Conservation (phyloP, 108 stramenopile species). For the Nannochloropsis granulata region DNA sequence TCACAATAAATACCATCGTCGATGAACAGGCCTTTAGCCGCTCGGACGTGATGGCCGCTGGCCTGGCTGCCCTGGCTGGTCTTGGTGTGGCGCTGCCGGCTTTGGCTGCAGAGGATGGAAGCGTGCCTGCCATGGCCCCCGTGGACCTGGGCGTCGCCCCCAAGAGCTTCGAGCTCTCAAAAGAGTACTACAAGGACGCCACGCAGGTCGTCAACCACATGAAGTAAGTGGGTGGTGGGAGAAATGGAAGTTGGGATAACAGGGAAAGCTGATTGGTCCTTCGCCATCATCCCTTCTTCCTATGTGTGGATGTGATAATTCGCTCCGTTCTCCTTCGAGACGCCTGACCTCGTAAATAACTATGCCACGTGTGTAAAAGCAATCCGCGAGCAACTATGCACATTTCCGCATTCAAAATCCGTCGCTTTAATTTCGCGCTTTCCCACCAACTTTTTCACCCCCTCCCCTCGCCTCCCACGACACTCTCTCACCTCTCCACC, state of each 20-base stretch:
- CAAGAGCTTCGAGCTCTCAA: conserved; percentile 62
- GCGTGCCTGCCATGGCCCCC: not conserved
- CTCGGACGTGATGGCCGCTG: not conserved
- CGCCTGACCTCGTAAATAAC: too few relatives aligned
- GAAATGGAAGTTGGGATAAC: conserved; percentile 40
- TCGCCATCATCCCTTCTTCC: too few relatives aligned
- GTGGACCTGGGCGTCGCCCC: conserved; percentile 20
- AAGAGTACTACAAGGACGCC: conserved; percentile 79
- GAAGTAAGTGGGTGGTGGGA: conserved; percentile 15
- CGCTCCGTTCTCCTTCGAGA: too few relatives aligned
- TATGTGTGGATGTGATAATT: too few relatives aligned
- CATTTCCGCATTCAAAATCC: too few relatives aligned
- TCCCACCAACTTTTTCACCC: not conserved
- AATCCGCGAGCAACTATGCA: too few relatives aligned
- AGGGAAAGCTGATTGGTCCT: too few relatives aligned
- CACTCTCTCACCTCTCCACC: not conserved
- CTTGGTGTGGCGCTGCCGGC: not conserved
- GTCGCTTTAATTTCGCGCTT: conserved; percentile 9
- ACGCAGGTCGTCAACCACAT: conserved; percentile 75
- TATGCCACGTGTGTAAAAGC: too few relatives aligned
- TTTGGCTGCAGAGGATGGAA: not conserved
- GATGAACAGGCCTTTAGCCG: not conserved
- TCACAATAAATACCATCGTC: too few relatives aligned
- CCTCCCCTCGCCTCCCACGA: not conserved
- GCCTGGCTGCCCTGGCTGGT: not conserved